Percentiles rank a stretch among this genome's conserved stretches.
phyloP scores from a whole-genome alignment of 2,329 filamentous ascomycete genomes.

The Trichoderma koningii region DNA sequence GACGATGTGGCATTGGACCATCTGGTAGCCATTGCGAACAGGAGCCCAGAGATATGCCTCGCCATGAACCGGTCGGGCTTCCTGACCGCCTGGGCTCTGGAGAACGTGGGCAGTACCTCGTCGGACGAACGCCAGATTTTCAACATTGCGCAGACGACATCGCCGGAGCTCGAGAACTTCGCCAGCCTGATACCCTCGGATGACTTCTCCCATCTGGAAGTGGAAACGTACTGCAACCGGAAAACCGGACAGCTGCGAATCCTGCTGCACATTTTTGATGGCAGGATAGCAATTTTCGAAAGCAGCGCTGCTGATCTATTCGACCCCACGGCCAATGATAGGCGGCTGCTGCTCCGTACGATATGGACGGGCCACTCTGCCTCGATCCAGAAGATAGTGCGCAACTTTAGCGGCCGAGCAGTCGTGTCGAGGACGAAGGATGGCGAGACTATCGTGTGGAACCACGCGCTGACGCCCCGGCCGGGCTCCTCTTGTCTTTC shows the following conservation, averaged over 20 bases:
- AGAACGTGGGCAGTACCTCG: constrained; percentile 75
- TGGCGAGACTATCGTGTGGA: constrained; percentile 83
- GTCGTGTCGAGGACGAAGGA: constrained; percentile 78
- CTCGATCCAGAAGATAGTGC: constrained; percentile 80
- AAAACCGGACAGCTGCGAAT: constrained; percentile 67
- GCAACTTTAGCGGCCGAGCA: constrained; percentile 78
- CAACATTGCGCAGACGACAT: constrained; percentile 78
- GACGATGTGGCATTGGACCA: constrained; percentile 77
- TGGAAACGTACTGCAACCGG: constrained; percentile 71
- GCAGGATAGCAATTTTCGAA: constrained; percentile 79
- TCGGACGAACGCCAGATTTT: constrained; percentile 72
- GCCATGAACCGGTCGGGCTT: constrained; percentile 80
- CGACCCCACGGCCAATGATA: constrained; percentile 65
- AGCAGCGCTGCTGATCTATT: constrained; percentile 78
- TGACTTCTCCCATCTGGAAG: constrained; percentile 58
- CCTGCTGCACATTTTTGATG: constrained; percentile 82
- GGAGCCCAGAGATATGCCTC: constrained; percentile 82
- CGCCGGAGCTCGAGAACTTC: constrained; percentile 53
- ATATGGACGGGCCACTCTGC: constrained; percentile 84
- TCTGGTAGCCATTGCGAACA: constrained; percentile 81
- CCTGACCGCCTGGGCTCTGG: constrained; percentile 90
- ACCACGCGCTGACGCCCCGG: constrained; percentile 52
- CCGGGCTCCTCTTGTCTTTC: constrained; percentile 35
- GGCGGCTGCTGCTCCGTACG: constrained; percentile 62
- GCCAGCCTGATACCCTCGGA: constrained; percentile 35